Percentiles rank a stretch among this genome's conserved stretches.
Evolutionary conservation across 2,329 filamentous ascomycete species (phyloP).

Genomic region (Cladosporium sp.): DNA sequence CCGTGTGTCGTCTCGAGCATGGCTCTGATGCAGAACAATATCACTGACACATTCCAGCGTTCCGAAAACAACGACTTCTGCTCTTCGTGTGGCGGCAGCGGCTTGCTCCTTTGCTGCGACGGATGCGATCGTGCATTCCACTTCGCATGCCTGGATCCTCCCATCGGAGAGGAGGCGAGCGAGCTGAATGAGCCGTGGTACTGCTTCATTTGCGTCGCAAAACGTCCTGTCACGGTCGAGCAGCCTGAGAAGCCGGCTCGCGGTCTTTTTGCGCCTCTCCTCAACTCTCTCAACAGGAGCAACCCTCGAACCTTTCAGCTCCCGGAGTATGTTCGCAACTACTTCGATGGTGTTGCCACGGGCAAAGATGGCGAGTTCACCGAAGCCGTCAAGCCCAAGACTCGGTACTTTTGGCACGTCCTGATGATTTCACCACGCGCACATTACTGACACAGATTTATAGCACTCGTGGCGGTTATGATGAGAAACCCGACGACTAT

Average conservation of each 20-base stretch:
- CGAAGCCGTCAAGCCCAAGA: conserved; percentile 51
- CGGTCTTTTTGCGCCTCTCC: conserved; percentile 59
- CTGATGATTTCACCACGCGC: neutral
- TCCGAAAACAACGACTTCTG: conserved; percentile 82
- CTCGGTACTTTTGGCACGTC: conserved; percentile 45
- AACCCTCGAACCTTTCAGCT: conserved; percentile 46
- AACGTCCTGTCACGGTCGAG: conserved; percentile 24
- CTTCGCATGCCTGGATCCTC: conserved; percentile 80
- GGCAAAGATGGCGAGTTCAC: conserved; percentile 76
- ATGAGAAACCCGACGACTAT: conserved; percentile 36
- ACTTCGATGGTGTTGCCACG: conserved; percentile 75
- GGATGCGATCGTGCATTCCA: conserved; percentile 88
- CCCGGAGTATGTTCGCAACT: conserved; percentile 64
- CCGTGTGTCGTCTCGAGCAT: conserved; percentile 18
- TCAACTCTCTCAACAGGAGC: conserved; percentile 44
- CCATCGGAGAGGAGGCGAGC: conserved; percentile 50
- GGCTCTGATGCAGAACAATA: conserved; percentile 11
- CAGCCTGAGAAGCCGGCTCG: conserved; percentile 30
- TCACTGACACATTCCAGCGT: conserved; percentile 35
- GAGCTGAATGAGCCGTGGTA: conserved; percentile 67
- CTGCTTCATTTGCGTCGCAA: conserved; percentile 66
- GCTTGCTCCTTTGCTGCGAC: conserved; percentile 88
- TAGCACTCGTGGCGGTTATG: conserved; percentile 37
- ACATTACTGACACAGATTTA: conserved; percentile 10
- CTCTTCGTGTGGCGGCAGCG: conserved; percentile 75